Conservation (phyloP, 371 early-diverging fungal species). For the Umbelopsis sp. region DNA sequence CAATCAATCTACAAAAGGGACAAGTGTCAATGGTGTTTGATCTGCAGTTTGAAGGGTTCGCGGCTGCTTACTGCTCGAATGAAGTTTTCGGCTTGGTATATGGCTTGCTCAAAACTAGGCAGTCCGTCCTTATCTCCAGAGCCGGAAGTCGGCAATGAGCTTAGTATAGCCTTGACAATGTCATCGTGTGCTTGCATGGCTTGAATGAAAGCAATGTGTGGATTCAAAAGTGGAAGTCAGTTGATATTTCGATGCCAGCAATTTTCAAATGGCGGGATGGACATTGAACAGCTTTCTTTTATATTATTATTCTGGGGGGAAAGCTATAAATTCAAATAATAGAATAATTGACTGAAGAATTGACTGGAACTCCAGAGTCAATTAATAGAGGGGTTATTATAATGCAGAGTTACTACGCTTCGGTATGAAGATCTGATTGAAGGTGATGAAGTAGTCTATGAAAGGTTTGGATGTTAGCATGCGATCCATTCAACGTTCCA, state of each 20-base stretch:
- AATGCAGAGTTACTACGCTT: not conserved
- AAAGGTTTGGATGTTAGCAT: too few species aligned
- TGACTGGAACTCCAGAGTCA: too few species aligned
- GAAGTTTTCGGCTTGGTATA: not conserved
- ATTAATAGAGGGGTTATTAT: too few species aligned
- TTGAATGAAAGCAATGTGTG: not conserved
- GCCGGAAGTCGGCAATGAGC: not conserved
- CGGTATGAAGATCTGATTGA: not conserved
- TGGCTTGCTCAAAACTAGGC: not conserved
- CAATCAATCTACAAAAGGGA: slow-evolving; percentile 43
- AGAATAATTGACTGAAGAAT: too few species aligned
- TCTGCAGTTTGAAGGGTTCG: not conserved
- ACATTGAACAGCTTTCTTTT: not conserved
- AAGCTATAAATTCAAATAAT: too few species aligned
- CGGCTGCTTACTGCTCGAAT: not conserved
- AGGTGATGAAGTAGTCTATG: not conserved
- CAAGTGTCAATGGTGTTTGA: not conserved
- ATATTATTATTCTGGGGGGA: not conserved
- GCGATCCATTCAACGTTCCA: too few species aligned
- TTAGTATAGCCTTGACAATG: slow-evolving; percentile 8
- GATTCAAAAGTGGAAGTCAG: not conserved
- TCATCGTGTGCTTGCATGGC: slow-evolving; percentile 13
- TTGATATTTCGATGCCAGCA: not conserved
- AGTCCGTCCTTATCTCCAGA: not conserved
- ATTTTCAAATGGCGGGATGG: not conserved